phyloP scores from a whole-genome alignment of 148 eudicot genomes.

The Chenopodium quinoa region DNA sequence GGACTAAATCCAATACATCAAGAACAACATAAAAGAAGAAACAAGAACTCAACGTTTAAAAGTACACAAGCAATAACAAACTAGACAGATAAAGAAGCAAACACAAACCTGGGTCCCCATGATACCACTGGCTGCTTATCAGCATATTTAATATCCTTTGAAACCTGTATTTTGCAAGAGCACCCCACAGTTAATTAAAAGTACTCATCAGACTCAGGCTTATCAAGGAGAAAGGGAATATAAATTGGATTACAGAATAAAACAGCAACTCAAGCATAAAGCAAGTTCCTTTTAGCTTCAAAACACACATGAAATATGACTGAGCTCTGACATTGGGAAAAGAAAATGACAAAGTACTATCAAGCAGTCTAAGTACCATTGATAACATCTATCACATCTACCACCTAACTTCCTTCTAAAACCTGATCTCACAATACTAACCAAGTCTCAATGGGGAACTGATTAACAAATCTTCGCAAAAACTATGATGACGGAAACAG shows the following conservation, averaged over 20 bases:
- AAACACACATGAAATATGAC: not conserved
- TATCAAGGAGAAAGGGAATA: not conserved
- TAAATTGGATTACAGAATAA: not conserved
- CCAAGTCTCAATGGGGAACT: not conserved
- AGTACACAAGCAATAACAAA: not conserved
- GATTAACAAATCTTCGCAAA: not conserved
- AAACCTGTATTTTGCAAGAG: slow-evolving; percentile 48
- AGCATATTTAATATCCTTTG: slow-evolving; percentile 85
- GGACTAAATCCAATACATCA: not conserved
- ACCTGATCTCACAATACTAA: not conserved
- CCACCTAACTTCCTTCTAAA: not conserved
- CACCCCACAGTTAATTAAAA: not conserved
- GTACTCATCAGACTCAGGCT: not conserved
- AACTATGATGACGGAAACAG: not conserved
- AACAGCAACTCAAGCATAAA: not conserved
- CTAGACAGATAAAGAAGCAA: not conserved
- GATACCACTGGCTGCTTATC: slow-evolving; percentile 85
- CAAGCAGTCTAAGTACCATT: not conserved
- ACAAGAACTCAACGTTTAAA: not conserved
- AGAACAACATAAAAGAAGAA: not conserved
- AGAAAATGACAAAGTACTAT: not conserved
- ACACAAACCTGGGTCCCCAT: slow-evolving; percentile 90
- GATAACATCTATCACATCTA: not conserved
- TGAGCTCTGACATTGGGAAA: not conserved
- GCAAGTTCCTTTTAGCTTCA: not conserved